A percentile compares a stretch with the other conserved stretches of the same genome.
Evolutionary conservation across 2,329 filamentous ascomycete species (phyloP).

Genomic region (Cordyceps pruinosa): DNA sequence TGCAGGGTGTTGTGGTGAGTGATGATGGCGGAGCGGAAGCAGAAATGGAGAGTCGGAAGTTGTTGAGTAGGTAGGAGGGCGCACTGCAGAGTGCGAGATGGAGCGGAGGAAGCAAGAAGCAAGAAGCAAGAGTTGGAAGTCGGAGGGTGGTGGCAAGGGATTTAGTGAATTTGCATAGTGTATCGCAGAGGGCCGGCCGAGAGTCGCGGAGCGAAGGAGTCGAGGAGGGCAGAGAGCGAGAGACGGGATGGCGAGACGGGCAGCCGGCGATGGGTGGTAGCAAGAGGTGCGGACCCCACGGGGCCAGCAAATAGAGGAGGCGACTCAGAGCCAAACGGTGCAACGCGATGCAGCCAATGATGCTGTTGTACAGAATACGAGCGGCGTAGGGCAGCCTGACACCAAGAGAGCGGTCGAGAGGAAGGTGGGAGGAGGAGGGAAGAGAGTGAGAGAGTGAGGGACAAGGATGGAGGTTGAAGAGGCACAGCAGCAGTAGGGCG

Average conservation of each 20-base stretch:
- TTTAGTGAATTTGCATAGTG: slow-evolving; percentile 1
- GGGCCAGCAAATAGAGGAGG: slow-evolving; percentile 12
- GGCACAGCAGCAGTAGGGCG: not conserved
- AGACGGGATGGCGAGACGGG: slow-evolving; percentile 2
- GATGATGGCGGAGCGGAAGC: not conserved
- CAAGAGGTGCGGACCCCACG: slow-evolving; percentile 13
- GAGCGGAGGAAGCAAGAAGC: not conserved
- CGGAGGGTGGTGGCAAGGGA: not conserved
- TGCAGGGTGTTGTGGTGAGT: not conserved
- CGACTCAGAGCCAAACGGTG: slow-evolving; percentile 6
- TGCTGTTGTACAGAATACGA: not conserved
- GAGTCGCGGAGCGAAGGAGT: too few species aligned
- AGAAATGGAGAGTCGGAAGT: slow-evolving; percentile 5
- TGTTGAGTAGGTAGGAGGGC: not conserved
- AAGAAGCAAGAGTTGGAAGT: not conserved
- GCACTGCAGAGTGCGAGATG: not conserved
- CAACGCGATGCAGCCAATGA: slow-evolving; percentile 1
- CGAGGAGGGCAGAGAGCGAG: not conserved
- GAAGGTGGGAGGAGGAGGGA: not conserved
- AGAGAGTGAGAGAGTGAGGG: slow-evolving; percentile 1
- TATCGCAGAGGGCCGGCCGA: slow-evolving; percentile 4
- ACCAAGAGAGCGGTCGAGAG: not conserved
- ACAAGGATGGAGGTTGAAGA: slow-evolving; percentile 7
- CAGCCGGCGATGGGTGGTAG: slow-evolving; percentile 6
- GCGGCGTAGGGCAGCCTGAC: not conserved